Evolutionary conservation across 1,139 yeast species (phyloP).

Genomic region (Sugiyamaella castrensis): DNA sequence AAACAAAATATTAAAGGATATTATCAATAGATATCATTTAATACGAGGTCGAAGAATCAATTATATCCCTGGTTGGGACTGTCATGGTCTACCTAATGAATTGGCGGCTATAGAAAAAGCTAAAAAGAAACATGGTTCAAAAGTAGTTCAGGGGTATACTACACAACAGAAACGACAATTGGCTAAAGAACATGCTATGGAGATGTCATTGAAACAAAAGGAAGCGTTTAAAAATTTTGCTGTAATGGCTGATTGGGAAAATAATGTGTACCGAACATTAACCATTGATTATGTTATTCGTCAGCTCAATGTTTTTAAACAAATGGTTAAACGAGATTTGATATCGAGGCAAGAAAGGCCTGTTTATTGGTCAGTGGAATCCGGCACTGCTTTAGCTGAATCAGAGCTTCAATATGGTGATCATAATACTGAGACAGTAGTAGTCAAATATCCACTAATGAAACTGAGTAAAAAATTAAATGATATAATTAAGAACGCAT

Average conservation of each 20-base stretch:
- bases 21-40: constrained; percentile 70
- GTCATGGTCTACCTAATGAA: constrained; percentile 97
- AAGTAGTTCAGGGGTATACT: constrained; percentile 37
- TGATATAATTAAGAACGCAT: constrained; percentile 12
- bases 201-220: constrained; percentile 62
- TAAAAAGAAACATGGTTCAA: constrained; percentile 40
- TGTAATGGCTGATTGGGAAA: constrained; percentile 77
- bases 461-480: constrained; percentile 21
- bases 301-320: constrained; percentile 68
- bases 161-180: constrained; percentile 57
- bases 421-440: constrained; percentile 70
- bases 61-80: constrained; percentile 96
- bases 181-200: constrained; percentile 66
- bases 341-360: constrained; percentile 87
- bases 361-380: constrained; percentile 96
- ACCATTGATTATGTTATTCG: constrained; percentile 64
- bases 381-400: constrained; percentile 92
- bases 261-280: constrained; percentile 61
- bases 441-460: constrained; percentile 59
- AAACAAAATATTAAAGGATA: constrained; percentile 84
- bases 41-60: constrained; percentile 58
- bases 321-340: constrained; percentile 62
- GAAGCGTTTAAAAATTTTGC: constrained; percentile 65
- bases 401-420: constrained; percentile 85
- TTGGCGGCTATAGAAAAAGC: constrained; percentile 59